Conservation (phyloP, 2,329 filamentous ascomycete genomes). For the Emericellopsis atlantica region DNA sequence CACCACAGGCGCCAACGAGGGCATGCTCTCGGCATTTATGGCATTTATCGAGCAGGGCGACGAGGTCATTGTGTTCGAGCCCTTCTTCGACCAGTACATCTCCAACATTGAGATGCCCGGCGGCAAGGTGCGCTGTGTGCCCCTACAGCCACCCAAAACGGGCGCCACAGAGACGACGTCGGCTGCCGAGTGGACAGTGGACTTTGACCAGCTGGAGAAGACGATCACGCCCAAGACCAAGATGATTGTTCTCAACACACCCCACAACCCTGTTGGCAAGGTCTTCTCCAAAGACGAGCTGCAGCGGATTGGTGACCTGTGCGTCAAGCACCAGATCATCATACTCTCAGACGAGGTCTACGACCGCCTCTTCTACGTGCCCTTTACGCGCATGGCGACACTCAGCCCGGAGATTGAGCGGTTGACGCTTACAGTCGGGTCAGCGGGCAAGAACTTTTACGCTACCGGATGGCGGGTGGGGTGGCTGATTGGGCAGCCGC, state of each 20-base stretch:
- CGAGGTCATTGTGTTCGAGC: constrained; percentile 96
- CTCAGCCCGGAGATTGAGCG: constrained; percentile 81
- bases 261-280: constrained; percentile 92
- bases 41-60: constrained; percentile 89
- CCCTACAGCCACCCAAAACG: constrained; percentile 76
- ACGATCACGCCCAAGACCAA: constrained; percentile 80
- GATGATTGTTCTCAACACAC: constrained; percentile 88
- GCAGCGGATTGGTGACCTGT: constrained; percentile 72
- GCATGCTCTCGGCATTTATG: constrained; percentile 97
- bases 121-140: constrained; percentile 88
- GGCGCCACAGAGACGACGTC: constrained; percentile 71
- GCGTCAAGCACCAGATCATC: constrained; percentile 85
- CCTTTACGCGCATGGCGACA: constrained; percentile 85
- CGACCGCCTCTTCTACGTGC: constrained; percentile 87
- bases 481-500: constrained; percentile 81
- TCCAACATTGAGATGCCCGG: constrained; percentile 98
- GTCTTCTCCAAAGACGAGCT: constrained; percentile 81
- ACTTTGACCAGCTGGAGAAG: constrained; percentile 69
- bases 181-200: constrained; percentile 76
- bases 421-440: constrained; percentile 86
- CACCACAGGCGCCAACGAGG: constrained; percentile 83
- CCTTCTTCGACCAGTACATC: constrained; percentile 99
- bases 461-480: constrained; percentile 93
- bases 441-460: constrained; percentile 96
- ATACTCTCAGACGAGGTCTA: constrained; percentile 92